Percentiles rank a stretch among this genome's conserved stretches.
Evolutionary conservation across 2,329 filamentous ascomycete species (phyloP).

Genomic region (Aureobasidium sp.): DNA sequence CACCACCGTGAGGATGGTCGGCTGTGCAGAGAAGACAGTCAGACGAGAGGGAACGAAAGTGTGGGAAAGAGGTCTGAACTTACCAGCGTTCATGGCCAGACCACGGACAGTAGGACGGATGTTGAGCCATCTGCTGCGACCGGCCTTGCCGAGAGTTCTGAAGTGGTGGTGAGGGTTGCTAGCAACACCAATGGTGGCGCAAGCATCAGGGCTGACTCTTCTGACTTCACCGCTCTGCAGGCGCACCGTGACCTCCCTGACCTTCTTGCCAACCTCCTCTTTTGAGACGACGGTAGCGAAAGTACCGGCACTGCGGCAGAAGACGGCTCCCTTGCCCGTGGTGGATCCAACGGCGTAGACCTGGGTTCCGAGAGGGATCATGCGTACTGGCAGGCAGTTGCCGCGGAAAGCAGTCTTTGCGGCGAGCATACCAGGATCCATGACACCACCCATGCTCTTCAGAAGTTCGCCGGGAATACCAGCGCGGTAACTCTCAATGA

Average conservation of each 20-base stretch:
- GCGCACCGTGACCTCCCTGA: constrained; percentile 74
- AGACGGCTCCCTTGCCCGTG: constrained; percentile 68
- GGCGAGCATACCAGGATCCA: constrained; percentile 93
- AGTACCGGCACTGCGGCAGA: constrained; percentile 91
- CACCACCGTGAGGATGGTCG: constrained; percentile 98
- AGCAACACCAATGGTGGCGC: constrained; percentile 86
- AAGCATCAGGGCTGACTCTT: constrained; percentile 83
- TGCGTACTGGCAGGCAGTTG: constrained; percentile 90
- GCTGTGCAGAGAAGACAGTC: constrained; percentile 39
- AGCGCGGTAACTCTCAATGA: constrained; percentile 82
- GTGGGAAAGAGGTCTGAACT: constrained; percentile 25
- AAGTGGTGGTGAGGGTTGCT: constrained; percentile 93
- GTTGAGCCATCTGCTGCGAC: constrained; percentile 85
- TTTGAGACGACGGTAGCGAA: constrained; percentile 85
- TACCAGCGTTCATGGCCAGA: constrained; percentile 96
- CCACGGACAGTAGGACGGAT: constrained; percentile 93
- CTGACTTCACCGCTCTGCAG: constrained; percentile 91
- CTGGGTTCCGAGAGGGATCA: constrained; percentile 90
- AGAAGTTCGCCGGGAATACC: constrained; percentile 85
- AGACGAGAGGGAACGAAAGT: not conserved
- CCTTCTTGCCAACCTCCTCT: constrained; percentile 66
- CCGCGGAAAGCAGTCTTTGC: constrained; percentile 90
- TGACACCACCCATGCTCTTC: constrained; percentile 81
- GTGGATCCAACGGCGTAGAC: constrained; percentile 82
- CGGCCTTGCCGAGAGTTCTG: constrained; percentile 87